Evolutionary conservation across 1,284 basidiomycete species (phyloP).

Genomic region (Cutaneotrichosporon arboriforme): DNA sequence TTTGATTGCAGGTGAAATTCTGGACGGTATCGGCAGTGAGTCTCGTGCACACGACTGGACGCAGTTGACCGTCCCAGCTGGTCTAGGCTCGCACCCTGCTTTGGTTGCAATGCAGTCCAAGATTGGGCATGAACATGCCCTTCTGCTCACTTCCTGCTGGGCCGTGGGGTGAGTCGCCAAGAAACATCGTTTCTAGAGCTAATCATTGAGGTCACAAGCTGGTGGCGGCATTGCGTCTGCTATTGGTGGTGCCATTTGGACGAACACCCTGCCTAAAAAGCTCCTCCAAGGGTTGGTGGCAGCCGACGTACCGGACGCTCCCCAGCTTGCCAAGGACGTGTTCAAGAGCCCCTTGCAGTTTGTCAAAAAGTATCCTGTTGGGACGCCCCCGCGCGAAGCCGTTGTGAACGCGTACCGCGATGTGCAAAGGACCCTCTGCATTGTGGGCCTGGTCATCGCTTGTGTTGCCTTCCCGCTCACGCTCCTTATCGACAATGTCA

Average conservation of each 20-base stretch:
- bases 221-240: conserved; percentile 41
- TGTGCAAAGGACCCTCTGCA: conserved; percentile 36
- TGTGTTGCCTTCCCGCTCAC: conserved; percentile 24
- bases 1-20: conserved; percentile 46
- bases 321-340: conserved; percentile 26
- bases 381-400: conserved; percentile 39
- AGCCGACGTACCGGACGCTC: conserved; percentile 10
- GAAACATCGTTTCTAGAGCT: not conserved
- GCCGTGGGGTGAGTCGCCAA: conserved; percentile 4
- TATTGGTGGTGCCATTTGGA: conserved; percentile 47
- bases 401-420: conserved; percentile 36
- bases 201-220: conserved; percentile 5
- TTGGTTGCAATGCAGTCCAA: conserved; percentile 18
- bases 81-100: conserved; percentile 45
- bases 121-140: conserved; percentile 18
- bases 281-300: conserved; percentile 13
- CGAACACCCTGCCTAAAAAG: conserved; percentile 25
- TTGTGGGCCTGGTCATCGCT: conserved; percentile 37
- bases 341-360: conserved; percentile 41
- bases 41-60: not conserved
- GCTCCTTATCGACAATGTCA: conserved; percentile 30
- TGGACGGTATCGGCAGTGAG: conserved; percentile 48
- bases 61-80: conserved; percentile 9
- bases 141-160: conserved; percentile 16
- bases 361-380: conserved; percentile 35